phyloP scores from a whole-genome alignment of 2,329 filamentous ascomycete genomes.

The Iodosphaeria phyllophila region DNA sequence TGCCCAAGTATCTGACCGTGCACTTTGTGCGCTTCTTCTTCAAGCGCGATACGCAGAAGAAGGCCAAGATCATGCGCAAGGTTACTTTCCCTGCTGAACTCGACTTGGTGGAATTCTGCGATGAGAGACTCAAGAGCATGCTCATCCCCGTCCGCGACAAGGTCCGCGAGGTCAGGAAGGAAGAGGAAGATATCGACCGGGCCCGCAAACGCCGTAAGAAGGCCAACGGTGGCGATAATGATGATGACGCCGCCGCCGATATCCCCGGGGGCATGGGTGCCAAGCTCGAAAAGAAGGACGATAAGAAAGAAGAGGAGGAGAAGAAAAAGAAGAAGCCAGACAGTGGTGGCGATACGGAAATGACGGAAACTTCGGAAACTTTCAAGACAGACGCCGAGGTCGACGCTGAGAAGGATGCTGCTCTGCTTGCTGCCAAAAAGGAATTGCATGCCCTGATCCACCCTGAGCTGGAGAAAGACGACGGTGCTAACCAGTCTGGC shows the following conservation, averaged over 20 bases:
- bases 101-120: conserved; percentile 88
- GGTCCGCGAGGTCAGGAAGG: conserved; percentile 85
- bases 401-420: conserved; percentile 64
- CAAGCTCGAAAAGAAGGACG: conserved; percentile 27
- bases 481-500: conserved; percentile 79
- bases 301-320: conserved; percentile 18
- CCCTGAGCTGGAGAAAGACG: conserved; percentile 54
- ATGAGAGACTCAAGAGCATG: conserved; percentile 66
- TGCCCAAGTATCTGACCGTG: conserved; percentile 89
- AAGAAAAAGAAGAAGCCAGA: conserved; percentile 17
- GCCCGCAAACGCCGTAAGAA: conserved; percentile 81
- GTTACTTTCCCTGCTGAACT: conserved; percentile 90
- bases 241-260: conserved; percentile 26
- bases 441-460: conserved; percentile 67
- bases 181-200: conserved; percentile 83
- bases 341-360: conserved; percentile 43
- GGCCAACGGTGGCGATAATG: conserved; percentile 27
- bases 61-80: conserved; percentile 99
- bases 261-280: conserved; percentile 28
- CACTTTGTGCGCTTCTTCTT: conserved; percentile 98
- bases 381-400: conserved; percentile 92
- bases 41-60: conserved; percentile 90
- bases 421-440: conserved; percentile 66
- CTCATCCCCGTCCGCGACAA: conserved; percentile 90
- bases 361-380: conserved; percentile 49